Percentiles rank a stretch among this genome's conserved stretches.
phyloP scores from a whole-genome alignment of 1,284 basidiomycete genomes.

The Somion occarium region DNA sequence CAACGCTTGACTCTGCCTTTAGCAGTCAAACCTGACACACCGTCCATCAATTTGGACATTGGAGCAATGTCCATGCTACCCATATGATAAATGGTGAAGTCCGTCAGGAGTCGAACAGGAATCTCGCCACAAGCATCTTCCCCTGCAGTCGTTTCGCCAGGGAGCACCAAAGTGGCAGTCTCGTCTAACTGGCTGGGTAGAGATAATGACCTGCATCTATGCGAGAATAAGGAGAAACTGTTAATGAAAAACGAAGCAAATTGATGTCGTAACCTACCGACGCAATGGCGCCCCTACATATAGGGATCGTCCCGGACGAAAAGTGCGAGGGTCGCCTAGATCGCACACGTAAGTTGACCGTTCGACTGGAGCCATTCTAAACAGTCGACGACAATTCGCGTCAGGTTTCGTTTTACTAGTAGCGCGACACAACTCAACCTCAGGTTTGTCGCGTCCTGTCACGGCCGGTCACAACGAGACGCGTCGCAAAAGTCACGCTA shows the following conservation, averaged over 20 bases:
- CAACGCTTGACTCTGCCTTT: constrained; percentile 33
- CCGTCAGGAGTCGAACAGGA: constrained; percentile 46
- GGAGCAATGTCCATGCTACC: background rate
- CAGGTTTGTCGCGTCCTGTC: constrained; percentile 18
- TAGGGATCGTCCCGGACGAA: background rate
- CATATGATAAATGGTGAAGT: constrained; percentile 43
- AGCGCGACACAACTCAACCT: too few species aligned
- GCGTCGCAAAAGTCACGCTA: constrained; percentile 6
- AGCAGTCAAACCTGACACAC: constrained; percentile 15
- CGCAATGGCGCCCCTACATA: too few species aligned
- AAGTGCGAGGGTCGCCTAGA: background rate
- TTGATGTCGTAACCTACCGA: too few species aligned
- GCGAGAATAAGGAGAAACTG: too few species aligned
- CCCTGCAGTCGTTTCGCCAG: constrained; percentile 8
- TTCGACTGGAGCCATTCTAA: too few species aligned
- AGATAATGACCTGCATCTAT: too few species aligned
- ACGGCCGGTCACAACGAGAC: constrained; percentile 4
- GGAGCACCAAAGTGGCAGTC: background rate
- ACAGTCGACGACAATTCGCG: too few species aligned
- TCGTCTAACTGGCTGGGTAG: too few species aligned
- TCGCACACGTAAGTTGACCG: too few species aligned
- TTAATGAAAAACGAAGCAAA: too few species aligned
- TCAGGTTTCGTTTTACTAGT: too few species aligned
- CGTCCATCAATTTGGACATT: constrained; percentile 1
- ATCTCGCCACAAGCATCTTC: constrained; percentile 34